Evolutionary conservation across 2,329 filamentous ascomycete species (phyloP).

Genomic region (Cladosporium colombiae): DNA sequence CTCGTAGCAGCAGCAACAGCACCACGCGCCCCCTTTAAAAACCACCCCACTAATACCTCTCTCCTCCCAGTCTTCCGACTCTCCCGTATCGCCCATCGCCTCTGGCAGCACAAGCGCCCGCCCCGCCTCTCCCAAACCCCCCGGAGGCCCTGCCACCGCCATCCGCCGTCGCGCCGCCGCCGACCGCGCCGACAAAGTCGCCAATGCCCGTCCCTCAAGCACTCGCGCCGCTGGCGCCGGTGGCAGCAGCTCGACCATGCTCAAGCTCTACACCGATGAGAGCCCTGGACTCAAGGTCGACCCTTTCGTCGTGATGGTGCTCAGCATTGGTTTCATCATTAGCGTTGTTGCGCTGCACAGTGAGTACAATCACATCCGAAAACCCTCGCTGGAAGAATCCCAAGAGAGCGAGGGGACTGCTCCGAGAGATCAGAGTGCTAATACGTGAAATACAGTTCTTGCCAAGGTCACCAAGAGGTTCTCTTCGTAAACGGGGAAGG

Average conservation of each 20-base stretch:
- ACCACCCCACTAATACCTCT: neutral
- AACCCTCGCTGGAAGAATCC: neutral
- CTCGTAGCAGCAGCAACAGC: neutral
- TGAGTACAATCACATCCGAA: constrained; percentile 54
- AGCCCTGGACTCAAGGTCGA: constrained; percentile 96
- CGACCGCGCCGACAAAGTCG: constrained; percentile 95
- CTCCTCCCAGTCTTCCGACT: constrained; percentile 11
- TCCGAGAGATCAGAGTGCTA: neutral
- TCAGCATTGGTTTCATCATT: constrained; percentile 98
- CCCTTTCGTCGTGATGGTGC: constrained; percentile 92
- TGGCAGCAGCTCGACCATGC: constrained; percentile 96
- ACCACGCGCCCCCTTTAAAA: neutral
- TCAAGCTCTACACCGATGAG: constrained; percentile 98
- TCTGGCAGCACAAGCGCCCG: constrained; percentile 61
- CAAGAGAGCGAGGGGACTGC: neutral
- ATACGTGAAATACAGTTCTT: constrained; percentile 64
- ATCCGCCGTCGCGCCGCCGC: constrained; percentile 94
- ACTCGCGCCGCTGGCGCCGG: constrained; percentile 92
- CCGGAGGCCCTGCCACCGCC: constrained; percentile 90
- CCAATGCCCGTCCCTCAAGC: constrained; percentile 88
- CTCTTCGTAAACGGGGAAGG: constrained; percentile 49
- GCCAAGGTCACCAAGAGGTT: constrained; percentile 93
- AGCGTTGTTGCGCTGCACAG: constrained; percentile 96
- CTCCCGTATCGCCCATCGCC: constrained; percentile 13
- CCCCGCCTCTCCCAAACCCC: constrained; percentile 82